Evolutionary conservation across 2,329 filamentous ascomycete genomes (phyloP).

Genomic region (Hymenoscyphus scutula): DNA sequence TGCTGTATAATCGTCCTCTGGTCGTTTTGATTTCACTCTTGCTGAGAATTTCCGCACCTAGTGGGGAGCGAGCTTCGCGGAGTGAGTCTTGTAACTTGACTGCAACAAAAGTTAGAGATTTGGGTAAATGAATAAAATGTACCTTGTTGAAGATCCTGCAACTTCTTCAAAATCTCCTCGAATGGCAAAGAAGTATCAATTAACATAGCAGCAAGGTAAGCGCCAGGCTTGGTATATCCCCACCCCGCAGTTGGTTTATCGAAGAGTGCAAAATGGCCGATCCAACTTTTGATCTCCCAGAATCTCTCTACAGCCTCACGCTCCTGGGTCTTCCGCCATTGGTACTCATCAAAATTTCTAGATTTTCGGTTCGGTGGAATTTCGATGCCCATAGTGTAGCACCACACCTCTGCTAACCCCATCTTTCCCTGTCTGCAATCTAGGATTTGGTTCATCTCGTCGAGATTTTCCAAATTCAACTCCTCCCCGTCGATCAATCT

Average conservation of each 20-base stretch:
- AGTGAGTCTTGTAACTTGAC: too few species aligned
- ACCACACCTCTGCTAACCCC: neutral
- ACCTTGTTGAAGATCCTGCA: neutral
- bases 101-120: too few species aligned
- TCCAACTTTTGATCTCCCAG: neutral
- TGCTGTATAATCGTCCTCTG: too few species aligned
- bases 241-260: neutral
- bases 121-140: neutral
- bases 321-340: neutral
- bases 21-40: too few species aligned
- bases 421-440: neutral
- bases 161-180: neutral
- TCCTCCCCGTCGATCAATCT: neutral
- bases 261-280: neutral
- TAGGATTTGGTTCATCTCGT: neutral
- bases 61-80: too few species aligned
- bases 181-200: neutral
- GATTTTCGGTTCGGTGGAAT: neutral
- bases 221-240: neutral
- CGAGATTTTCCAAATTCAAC: neutral
- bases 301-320: neutral
- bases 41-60: too few species aligned
- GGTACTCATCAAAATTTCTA: neutral
- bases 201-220: neutral
- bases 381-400: neutral